Conservation (phyloP, 1,139 yeast genomes). For the Sugiyamaella grinbergsii region DNA sequence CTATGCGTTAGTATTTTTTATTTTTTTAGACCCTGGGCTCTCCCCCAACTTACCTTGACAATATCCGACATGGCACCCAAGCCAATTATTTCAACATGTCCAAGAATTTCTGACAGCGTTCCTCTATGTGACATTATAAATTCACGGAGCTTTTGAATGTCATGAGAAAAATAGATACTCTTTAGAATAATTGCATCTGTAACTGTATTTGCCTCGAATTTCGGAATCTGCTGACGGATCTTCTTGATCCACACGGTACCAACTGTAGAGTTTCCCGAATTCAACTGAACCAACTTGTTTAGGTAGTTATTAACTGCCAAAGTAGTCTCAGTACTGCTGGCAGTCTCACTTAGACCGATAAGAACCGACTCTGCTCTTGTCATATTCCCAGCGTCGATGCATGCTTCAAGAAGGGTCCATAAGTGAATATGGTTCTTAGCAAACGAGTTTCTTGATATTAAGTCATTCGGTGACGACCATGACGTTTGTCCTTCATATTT, state of each 20-base stretch:
- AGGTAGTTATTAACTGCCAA: conserved; percentile 56
- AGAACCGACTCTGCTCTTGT: conserved; percentile 73
- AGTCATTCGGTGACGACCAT: conserved; percentile 44
- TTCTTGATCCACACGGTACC: conserved; percentile 38
- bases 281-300: conserved; percentile 47
- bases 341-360: conserved; percentile 54
- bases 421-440: conserved; percentile 59
- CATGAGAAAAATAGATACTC: conserved; percentile 37
- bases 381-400: conserved; percentile 66
- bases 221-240: conserved; percentile 33
- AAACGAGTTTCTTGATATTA: conserved; percentile 38
- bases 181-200: conserved; percentile 44
- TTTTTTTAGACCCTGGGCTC: not conserved
- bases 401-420: conserved; percentile 80
- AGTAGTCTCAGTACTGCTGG: conserved; percentile 42
- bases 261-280: conserved; percentile 36
- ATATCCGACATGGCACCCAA: conserved; percentile 57
- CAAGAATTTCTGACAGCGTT: conserved; percentile 48
- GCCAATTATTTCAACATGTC: conserved; percentile 70
- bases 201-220: conserved; percentile 37
- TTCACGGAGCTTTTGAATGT: conserved; percentile 26
- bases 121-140: conserved; percentile 41
- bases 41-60: conserved; percentile 36
- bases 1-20: conserved; percentile 29
- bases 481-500: conserved; percentile 26